Base-by-base conservation (phyloP, 2,329 filamentous ascomycete genomes). In the Fusarium metavorans region DNA sequence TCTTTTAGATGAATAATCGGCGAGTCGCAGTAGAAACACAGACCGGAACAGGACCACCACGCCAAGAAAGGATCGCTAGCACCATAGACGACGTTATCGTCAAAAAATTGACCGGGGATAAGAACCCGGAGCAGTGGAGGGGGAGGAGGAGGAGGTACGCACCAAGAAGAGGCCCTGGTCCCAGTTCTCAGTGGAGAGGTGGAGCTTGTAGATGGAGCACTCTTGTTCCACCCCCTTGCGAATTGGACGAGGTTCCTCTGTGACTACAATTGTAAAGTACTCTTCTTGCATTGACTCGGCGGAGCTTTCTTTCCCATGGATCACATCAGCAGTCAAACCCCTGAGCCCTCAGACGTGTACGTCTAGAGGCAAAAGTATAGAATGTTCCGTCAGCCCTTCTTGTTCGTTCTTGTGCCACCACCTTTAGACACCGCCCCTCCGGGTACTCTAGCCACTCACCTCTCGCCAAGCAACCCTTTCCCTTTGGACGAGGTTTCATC, bases 401-500 rank as follows among this genome's bases (percentile, higher is more conserved):
- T 72, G 67, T 64, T 32, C 41, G 14, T 60, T 50, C 45, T 30
- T 52, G 59, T 45, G 70, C 65, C 34, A 16, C 41, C 34, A 30
- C 56, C n/a, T 52, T 70, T 66, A 61, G 57, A 60, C 39, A 45
- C 30, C 41, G 59, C 30, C 59, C 48, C 48, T 52, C 48, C 48
- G 59, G 43, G 23, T 50, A 37, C 43, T 62, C 30, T 48, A 48
- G 20, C 58, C 58, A 61, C 18, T 61, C 39, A 25, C 39, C 34
- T 45, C 30, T 37, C 59, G 23, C 52, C 52, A 56, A 35, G 13
- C 30, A n/a, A 16, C 35, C 35, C 11, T 23, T 11, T 32, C 52
- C 34, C 30, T 32, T 35, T 20, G 52, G 48, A 56, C 30, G 52
- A 56, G 30, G 71, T 74, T 74, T 74, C 71, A 74, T 74, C 71